Evolutionary conservation across 2,329 filamentous ascomycete genomes (phyloP).

Genomic region (Calcarisporium arbuscula): DNA sequence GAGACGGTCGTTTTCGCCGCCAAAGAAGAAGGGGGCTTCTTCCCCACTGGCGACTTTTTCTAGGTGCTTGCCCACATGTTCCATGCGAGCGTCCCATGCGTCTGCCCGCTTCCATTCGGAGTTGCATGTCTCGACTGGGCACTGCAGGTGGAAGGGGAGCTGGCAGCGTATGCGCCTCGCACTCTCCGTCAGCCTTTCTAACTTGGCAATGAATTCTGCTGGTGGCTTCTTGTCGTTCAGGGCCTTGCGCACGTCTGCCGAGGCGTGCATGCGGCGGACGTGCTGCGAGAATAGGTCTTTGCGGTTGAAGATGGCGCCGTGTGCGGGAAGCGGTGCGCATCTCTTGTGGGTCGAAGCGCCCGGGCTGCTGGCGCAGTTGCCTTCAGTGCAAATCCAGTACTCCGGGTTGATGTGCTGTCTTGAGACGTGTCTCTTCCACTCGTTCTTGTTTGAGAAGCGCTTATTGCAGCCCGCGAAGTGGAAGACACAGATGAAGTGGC

Average conservation of each 20-base stretch:
- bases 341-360: conserved; percentile 13
- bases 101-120: conserved; percentile 51
- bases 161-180: conserved; percentile 57
- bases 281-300: conserved; percentile 92
- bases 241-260: conserved; percentile 33
- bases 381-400: conserved; percentile 71
- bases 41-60: conserved; percentile 38
- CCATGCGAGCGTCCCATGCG: conserved; percentile 78
- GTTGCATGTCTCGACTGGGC: conserved; percentile 56
- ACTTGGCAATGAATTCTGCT: conserved; percentile 42
- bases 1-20: conserved; percentile 28
- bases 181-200: conserved; percentile 49
- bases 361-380: conserved; percentile 38
- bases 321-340: conserved; percentile 29
- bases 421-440: conserved; percentile 87
- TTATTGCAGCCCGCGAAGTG: conserved; percentile 67
- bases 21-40: conserved; percentile 28
- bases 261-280: conserved; percentile 73
- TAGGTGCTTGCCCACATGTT: conserved; percentile 76
- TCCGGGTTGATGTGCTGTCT: conserved; percentile 72
- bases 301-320: conserved; percentile 71
- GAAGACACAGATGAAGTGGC: conserved; percentile 72
- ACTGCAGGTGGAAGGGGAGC: conserved; percentile 54
- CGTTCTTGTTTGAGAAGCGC: conserved; percentile 77
- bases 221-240: conserved; percentile 26